Conservation (phyloP, 139 green algal genomes). For the Picochlorum sp. region DNA sequence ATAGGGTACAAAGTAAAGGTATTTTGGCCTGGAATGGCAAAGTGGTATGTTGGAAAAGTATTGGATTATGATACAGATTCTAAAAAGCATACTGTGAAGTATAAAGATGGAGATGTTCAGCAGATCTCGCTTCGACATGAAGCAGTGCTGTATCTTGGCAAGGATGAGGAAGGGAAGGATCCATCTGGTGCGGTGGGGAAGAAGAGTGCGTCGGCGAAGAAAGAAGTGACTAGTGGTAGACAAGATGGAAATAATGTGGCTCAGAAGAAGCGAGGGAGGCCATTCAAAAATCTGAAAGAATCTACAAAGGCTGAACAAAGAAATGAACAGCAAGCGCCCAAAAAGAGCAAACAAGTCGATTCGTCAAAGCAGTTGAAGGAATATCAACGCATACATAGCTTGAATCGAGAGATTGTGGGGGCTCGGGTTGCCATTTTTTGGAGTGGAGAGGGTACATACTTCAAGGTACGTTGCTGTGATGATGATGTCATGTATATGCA, state of each 20-base stretch:
- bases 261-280: neutral
- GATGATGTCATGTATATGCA: neutral
- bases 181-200: neutral
- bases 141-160: constrained; percentile 36
- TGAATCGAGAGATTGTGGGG: constrained; percentile 13
- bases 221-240: neutral
- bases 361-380: neutral
- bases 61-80: constrained; percentile 32
- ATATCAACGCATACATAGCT: neutral
- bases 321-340: too few relatives aligned
- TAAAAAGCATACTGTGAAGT: constrained; percentile 37
- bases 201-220: neutral
- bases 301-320: too few relatives aligned
- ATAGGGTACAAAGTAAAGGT: constrained; percentile 34
- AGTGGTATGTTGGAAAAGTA: constrained; percentile 49
- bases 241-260: neutral
- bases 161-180: constrained; percentile 5
- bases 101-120: constrained; percentile 53
- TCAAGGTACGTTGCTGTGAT: constrained; percentile 22
- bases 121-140: constrained; percentile 38
- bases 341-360: too few relatives aligned
- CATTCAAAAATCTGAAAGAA: too few relatives aligned
- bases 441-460: constrained; percentile 26
- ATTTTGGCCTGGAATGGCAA: constrained; percentile 57
- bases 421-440: constrained; percentile 33